These are phyloP conservation scores for Xylariaceae sp. DNA, from an alignment of 2,329 filamentous ascomycete genomes.

Conservation along the genomic window DNA sequence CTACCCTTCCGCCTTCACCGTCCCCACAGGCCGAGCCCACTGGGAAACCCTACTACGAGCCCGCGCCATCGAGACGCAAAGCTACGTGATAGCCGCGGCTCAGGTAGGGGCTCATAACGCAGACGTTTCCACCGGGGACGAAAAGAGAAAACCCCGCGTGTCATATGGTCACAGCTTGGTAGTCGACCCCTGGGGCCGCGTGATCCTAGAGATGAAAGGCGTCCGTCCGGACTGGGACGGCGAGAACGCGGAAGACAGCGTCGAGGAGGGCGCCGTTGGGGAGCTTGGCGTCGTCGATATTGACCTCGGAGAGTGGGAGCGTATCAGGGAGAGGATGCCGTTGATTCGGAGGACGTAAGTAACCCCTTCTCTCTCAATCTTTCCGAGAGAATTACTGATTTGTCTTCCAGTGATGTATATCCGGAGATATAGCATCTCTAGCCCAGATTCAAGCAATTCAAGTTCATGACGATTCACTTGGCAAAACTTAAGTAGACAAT, in stretches of 20 bases:
- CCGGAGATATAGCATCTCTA: slow-evolving; percentile 18
- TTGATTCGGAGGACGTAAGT: slow-evolving; percentile 50
- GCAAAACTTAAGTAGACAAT: neutral
- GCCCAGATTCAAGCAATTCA: neutral
- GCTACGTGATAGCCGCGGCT: slow-evolving; percentile 81
- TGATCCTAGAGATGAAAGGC: slow-evolving; percentile 62
- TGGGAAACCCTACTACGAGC: slow-evolving; percentile 78
- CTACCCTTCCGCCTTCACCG: slow-evolving; percentile 87
- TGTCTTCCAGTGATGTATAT: slow-evolving; percentile 28
- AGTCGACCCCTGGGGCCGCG: slow-evolving; percentile 79
- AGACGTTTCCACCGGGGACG: slow-evolving; percentile 1
- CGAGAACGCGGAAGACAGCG: slow-evolving; percentile 28
- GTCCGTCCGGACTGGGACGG: slow-evolving; percentile 40
- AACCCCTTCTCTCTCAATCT: neutral
- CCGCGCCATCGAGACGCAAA: slow-evolving; percentile 83
- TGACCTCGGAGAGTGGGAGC: slow-evolving; percentile 45
- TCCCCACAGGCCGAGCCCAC: slow-evolving; percentile 78
- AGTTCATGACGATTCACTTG: neutral
- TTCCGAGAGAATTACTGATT: slow-evolving; percentile 13
- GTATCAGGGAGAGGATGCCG: slow-evolving; percentile 50
- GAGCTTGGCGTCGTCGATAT: slow-evolving; percentile 54
- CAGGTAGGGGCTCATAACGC: slow-evolving; percentile 68
- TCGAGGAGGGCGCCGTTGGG: slow-evolving; percentile 37
- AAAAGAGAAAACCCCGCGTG: slow-evolving; percentile 50
- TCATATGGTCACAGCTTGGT: slow-evolving; percentile 87